phyloP scores from a whole-genome alignment of 441 rosid species.

The Euphorbia corollata region DNA sequence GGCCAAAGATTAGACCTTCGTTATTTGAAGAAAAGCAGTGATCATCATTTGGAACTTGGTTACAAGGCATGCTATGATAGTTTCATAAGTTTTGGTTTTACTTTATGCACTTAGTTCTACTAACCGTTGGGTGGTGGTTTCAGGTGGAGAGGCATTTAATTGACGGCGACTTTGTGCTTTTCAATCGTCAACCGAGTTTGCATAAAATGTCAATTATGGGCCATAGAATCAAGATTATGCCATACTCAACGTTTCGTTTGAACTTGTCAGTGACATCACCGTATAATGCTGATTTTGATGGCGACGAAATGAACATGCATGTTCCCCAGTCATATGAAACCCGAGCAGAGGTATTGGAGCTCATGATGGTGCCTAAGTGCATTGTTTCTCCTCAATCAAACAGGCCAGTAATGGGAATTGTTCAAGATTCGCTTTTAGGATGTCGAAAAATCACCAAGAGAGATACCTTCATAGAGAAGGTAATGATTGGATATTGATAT shows the following conservation, averaged over 20 bases:
- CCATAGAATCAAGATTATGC: constrained; percentile 95
- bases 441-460: constrained; percentile 98
- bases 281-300: constrained; percentile 98
- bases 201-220: constrained; percentile 99
- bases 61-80: constrained; percentile 55
- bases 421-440: constrained; percentile 94
- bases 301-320: constrained; percentile 99
- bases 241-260: constrained; percentile 90
- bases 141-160: constrained; percentile 96
- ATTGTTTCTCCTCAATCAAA: constrained; percentile 96
- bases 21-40: constrained; percentile 96
- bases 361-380: constrained; percentile 99
- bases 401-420: constrained; percentile 99
- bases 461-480: constrained; percentile 98
- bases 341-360: constrained; percentile 90
- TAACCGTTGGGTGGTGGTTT: constrained; percentile 23
- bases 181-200: constrained; percentile 98
- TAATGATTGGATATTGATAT: constrained; percentile 23
- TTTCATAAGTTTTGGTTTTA: background rate
- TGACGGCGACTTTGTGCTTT: constrained; percentile 93
- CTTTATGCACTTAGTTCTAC: background rate
- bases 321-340: constrained; percentile 97
- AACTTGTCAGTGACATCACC: constrained; percentile 97
- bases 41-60: constrained; percentile 98
- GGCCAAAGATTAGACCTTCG: constrained; percentile 99